Percentiles rank a stretch among this genome's conserved stretches.
phyloP scores from a whole-genome alignment of 2,329 filamentous ascomycete genomes.

The Alternaria conjuncta region DNA sequence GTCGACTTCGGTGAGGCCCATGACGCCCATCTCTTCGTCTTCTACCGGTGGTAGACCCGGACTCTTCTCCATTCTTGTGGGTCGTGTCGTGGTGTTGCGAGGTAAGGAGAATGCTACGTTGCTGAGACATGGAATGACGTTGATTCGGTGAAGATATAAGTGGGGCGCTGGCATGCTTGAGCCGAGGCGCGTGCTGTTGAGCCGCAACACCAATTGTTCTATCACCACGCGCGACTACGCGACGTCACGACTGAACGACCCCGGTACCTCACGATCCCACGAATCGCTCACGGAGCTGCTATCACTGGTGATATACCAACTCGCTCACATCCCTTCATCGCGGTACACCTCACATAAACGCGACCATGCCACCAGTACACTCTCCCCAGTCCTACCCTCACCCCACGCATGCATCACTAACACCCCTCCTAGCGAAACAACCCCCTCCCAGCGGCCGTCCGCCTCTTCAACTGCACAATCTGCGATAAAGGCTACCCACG shows the following conservation, averaged over 20 bases:
- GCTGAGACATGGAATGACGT: slow-evolving; percentile 37
- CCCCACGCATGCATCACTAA: slow-evolving; percentile 44
- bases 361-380: slow-evolving; percentile 29
- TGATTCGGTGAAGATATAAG: slow-evolving; percentile 32
- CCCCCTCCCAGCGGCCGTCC: slow-evolving; percentile 52
- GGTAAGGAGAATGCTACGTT: slow-evolving; percentile 24
- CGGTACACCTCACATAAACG: neutral
- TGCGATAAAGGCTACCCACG: slow-evolving; percentile 93
- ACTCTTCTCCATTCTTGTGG: slow-evolving; percentile 22
- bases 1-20: slow-evolving; percentile 78
- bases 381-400: slow-evolving; percentile 41
- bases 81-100: slow-evolving; percentile 1
- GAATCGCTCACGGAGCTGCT: neutral
- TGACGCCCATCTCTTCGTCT: slow-evolving; percentile 57
- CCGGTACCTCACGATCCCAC: neutral
- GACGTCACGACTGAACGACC: neutral
- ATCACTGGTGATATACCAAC: no score
- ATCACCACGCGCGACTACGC: slow-evolving; percentile 1
- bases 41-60: slow-evolving; percentile 27
- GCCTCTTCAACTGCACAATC: slow-evolving; percentile 63
- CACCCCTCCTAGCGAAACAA: slow-evolving; percentile 45
- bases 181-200: slow-evolving; percentile 20
- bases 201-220: slow-evolving; percentile 15
- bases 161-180: slow-evolving; percentile 16
- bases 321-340: neutral